These are phyloP conservation scores for Physcomitrellopsis africana DNA, from an alignment of 225 moss, liverwort and hornwort species.

Conservation along the genomic window DNA sequence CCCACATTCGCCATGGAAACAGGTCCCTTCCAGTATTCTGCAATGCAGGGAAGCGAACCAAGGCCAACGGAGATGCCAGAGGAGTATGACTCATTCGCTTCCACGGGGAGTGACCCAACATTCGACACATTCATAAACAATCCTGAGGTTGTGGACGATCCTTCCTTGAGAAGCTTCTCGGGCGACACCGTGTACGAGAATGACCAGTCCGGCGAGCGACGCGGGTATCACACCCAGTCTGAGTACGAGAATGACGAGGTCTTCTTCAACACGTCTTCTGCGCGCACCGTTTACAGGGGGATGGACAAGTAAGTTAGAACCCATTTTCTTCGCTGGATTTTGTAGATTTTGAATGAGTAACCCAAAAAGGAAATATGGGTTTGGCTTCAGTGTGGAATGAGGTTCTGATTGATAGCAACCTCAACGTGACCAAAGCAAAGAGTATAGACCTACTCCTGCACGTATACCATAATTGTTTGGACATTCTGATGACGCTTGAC, in stretches of 20 bases:
- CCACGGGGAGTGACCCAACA: slow-evolving; percentile 6
- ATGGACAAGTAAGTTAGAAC: slow-evolving; percentile 24
- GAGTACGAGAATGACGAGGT: slow-evolving; percentile 18
- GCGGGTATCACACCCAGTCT: not conserved
- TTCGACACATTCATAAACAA: not conserved
- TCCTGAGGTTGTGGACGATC: not conserved
- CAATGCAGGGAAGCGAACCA: no score
- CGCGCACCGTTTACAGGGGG: slow-evolving; percentile 33
- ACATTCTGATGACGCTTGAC: not conserved
- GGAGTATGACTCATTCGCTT: not conserved
- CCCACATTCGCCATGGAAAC: no score
- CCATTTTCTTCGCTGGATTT: not conserved
- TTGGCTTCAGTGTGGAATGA: no score
- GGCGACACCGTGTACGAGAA: not conserved
- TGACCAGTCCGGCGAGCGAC: not conserved
- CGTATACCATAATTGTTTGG: no score
- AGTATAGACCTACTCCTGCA: no score
- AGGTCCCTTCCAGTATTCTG: no score
- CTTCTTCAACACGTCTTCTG: slow-evolving; percentile 44
- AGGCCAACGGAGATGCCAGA: not conserved
- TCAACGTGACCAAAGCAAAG: no score
- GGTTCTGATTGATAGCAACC: not conserved
- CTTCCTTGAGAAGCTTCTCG: not conserved
- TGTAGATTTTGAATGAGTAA: no score
- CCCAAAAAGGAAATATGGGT: no score